Base-by-base conservation (phyloP, 768 basidiomycete genomes). In the Tephrocybe sp. region DNA sequence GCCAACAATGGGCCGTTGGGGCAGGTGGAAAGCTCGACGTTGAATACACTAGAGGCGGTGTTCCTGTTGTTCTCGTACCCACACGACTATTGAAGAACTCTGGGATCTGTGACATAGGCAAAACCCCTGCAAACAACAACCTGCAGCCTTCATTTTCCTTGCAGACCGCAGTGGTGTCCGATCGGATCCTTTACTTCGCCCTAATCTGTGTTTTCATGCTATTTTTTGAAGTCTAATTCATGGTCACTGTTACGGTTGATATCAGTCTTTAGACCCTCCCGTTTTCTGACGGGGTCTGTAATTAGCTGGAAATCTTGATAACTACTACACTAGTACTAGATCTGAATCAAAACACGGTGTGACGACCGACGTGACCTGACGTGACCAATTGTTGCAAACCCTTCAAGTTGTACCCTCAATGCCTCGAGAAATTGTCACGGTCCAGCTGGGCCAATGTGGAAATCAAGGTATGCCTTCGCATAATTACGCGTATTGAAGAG, bases 401-500 rank as follows among this genome's bases (percentile, higher is more conserved):
- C 38, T 44, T 24, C 43, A 22, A n/a, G 45, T 29, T n/a, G n/a
- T n/a, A 44, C 31, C 39, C 8, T 21, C 45, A 25, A 89, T 88
- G 88, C 88, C 88, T 63, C 84, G 88, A 58, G 88, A 90, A 70
- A 87, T 90, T 55, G 86, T 91, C 19, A 90, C 86, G 3, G 76
- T 88, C 25, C 86, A 91, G 63, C 81, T 92, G 10, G 93, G 93
- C 57, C 92, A 95, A 80, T 92, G 89, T 52, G 92, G 91, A 59
- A 94, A 92, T 66, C 89, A 92, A 75, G 87, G 92, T 91, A 62
- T 68, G 86, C 66, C 43, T 44, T 48, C 45, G 44, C 16, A 24
- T 3, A 23, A 33, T n/a, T 47, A 42, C 36, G 29, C 47, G 38
- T 30, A 6, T 1, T 19, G 21, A 19, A 4, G 3, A 4, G 1